Conservation (phyloP, 1,139 yeast species). For the Yamadazyma songkhlaensis region DNA sequence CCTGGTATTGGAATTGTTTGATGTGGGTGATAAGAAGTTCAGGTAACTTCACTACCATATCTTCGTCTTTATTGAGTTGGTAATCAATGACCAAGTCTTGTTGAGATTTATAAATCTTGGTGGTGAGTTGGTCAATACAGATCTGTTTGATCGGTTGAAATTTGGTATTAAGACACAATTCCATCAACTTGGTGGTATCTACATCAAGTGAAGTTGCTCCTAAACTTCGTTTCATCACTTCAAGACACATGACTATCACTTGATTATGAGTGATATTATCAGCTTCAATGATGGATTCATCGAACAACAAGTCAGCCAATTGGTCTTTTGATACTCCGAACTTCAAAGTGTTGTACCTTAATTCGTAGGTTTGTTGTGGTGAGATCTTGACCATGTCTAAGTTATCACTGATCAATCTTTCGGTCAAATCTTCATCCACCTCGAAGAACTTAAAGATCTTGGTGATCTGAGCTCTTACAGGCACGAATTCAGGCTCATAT, state of each 20-base stretch:
- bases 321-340: conserved; percentile 20
- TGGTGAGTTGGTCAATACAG: conserved; percentile 33
- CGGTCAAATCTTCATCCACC: conserved; percentile 12
- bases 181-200: conserved; percentile 17
- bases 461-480: conserved; percentile 51
- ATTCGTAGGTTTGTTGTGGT: conserved; percentile 34
- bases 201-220: conserved; percentile 6
- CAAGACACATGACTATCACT: conserved; percentile 32
- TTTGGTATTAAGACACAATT: conserved; percentile 20
- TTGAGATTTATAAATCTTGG: conserved; percentile 37
- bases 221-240: conserved; percentile 27
- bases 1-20: conserved; percentile 10
- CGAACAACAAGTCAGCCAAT: conserved; percentile 34
- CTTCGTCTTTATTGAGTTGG: conserved; percentile 43
- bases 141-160: conserved; percentile 28
- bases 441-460: conserved; percentile 39
- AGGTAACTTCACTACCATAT: conserved; percentile 34
- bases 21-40: conserved; percentile 24
- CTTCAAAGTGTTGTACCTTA: conserved; percentile 46
- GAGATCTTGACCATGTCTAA: conserved; percentile 39
- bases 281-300: conserved; percentile 19
- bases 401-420: conserved; percentile 49
- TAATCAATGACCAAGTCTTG: conserved; percentile 61
- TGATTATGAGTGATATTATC: conserved; percentile 22
- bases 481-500: conserved; percentile 52